Evolutionary conservation across 75 land plant species (phyloP), one percentile per base, ranked within the genome.

Genomic region (Picea glauca): DNA sequence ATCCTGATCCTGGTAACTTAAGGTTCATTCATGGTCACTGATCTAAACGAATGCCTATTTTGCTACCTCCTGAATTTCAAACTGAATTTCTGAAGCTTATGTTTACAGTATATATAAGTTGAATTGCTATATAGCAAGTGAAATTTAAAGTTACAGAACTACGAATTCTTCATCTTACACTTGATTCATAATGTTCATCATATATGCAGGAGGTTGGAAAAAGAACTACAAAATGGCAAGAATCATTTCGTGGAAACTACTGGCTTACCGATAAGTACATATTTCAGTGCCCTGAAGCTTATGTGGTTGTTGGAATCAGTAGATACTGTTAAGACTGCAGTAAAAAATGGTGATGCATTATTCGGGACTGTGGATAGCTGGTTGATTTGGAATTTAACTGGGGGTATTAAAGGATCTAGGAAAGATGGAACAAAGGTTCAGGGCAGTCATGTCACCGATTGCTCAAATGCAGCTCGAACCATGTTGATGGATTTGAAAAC

Each of bases 231-330:
- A 26, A 94, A 96, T 13, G 98, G 98, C n/a, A 78, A 83, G 58
- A 91, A 83, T 18, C 99, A 95, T 77, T 95, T 98, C 84, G 94
- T 88, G 15, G 88, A 88, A 31, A 85, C 87, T 8, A 89, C 89
- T 83, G 99, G 99, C 31, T 83, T 98, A 81, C 99, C 98, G n/a
- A 90, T 98, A 46, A 93, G 96, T 81, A 96, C 99, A 23, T 98
- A 98, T 78, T 98, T 98, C 86, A 98, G 99, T 83, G 99, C 99
- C 0, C 17, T 87, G 60, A 98, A 98, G 83, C 80, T 98, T 62
- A 75, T 98, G 0, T 98, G 99, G 99, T 65, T 98, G 60, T 65
- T 98, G 85, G 98, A 98, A 78, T 86, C 88, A 59, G 94, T 95
- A 31, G 90, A 91, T 7, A 93, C 78, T 50, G 96, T 98, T 35